A percentile compares a stretch with the other conserved stretches of the same genome.
phyloP scores from a whole-genome alignment of 208 protist genomes.

The Acanthamoeba lenticulata region DNA sequence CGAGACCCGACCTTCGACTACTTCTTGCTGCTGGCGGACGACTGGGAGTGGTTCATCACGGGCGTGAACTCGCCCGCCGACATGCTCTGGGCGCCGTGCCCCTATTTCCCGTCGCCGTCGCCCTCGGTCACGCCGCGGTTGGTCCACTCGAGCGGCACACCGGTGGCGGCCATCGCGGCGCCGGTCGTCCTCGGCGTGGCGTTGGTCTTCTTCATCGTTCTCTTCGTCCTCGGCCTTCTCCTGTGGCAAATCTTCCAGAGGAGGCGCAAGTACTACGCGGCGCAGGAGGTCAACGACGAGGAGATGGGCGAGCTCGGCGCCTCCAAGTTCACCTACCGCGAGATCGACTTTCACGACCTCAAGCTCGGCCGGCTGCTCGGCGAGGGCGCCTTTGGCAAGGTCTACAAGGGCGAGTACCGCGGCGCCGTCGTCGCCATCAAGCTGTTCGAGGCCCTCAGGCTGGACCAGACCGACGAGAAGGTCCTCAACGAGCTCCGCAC shows the following conservation, averaged over 20 bases:
- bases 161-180: neutral
- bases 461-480: constrained; percentile 48
- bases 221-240: neutral
- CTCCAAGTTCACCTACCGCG: constrained; percentile 17
- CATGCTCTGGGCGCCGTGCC: constrained; percentile 5
- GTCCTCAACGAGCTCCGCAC: constrained; percentile 13
- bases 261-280: constrained; percentile 26
- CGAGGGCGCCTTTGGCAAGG: constrained; percentile 58
- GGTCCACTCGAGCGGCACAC: no score
- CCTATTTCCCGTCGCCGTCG: neutral
- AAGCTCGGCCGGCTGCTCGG: constrained; percentile 35
- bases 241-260: neutral
- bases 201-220: neutral
- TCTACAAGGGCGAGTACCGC: constrained; percentile 12
- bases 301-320: neutral
- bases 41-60: neutral
- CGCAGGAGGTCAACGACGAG: neutral
- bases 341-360: constrained; percentile 64
- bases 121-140: neutral
- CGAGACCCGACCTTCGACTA: neutral
- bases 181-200: neutral
- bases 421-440: constrained; percentile 56
- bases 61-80: neutral
- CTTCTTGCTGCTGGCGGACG: neutral
- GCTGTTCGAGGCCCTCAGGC: constrained; percentile 37